Evolutionary conservation across 2,329 filamentous ascomycete genomes (phyloP).

Genomic region (Botrytis byssoidea): DNA sequence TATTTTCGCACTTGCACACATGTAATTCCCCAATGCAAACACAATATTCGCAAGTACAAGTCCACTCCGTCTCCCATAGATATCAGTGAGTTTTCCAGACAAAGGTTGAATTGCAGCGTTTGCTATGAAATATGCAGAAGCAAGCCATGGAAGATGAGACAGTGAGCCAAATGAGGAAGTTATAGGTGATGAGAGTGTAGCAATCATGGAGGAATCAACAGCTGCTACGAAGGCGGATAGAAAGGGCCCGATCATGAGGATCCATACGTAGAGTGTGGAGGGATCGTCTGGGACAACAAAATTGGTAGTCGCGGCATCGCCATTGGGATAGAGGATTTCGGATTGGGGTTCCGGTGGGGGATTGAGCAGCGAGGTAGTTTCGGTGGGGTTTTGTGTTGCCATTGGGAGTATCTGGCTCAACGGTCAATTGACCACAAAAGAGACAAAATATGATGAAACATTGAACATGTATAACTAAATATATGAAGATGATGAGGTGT

Average conservation of each 20-base stretch:
- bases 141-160: conserved; percentile 58
- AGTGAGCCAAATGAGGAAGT: conserved; percentile 39
- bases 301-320: not conserved
- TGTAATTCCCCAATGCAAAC: conserved; percentile 63
- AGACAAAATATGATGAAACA: not conserved
- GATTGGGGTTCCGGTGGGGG: not conserved
- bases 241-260: conserved; percentile 12
- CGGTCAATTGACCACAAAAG: not conserved
- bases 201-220: conserved; percentile 20
- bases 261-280: not conserved
- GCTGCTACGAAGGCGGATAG: conserved; percentile 16
- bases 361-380: conserved; percentile 8
- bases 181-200: conserved; percentile 18
- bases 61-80: conserved; percentile 66
- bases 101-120: conserved; percentile 73
- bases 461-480: too few species aligned
- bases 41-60: conserved; percentile 63
- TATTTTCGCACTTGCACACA: conserved; percentile 61
- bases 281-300: not conserved
- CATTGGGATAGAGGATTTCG: conserved; percentile 5
- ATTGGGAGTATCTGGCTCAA: not conserved
- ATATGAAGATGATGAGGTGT: not conserved
- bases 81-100: conserved; percentile 69
- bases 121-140: conserved; percentile 66
- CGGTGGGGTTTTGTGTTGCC: not conserved